Percentiles rank a stretch among this genome's conserved stretches.
Evolutionary conservation across 169 alveolate genomes (phyloP).

Genomic region (Theileria orientalis): DNA sequence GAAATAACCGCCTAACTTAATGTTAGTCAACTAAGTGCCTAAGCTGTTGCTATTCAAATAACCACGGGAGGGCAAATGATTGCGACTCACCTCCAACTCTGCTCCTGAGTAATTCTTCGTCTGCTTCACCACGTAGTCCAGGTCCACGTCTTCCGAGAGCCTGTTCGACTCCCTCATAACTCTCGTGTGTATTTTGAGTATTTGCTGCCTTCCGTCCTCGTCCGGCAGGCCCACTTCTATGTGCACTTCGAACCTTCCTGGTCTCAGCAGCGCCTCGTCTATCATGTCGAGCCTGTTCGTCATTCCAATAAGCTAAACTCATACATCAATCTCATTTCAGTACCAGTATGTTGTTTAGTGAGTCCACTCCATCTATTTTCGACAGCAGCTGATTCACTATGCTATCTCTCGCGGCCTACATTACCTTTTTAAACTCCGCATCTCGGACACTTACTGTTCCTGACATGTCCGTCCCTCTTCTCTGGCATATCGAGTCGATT

Average conservation of each 20-base stretch:
- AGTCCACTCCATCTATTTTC: constrained; percentile 99
- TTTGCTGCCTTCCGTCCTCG: constrained; percentile 94
- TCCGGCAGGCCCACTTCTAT: constrained; percentile 98
- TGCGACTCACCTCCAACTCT: constrained; percentile 88
- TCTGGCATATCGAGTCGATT: constrained; percentile 98
- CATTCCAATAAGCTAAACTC: constrained; percentile 91
- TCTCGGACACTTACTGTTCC: constrained; percentile 73
- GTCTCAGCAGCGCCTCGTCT: constrained; percentile 98
- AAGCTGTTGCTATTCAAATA: not conserved
- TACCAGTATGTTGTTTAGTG: constrained; percentile 93
- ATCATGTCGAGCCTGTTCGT: constrained; percentile 97
- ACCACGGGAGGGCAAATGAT: constrained; percentile 1
- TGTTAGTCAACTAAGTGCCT: too few relatives aligned
- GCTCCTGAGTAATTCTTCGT: constrained; percentile 99
- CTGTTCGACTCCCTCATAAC: constrained; percentile 84
- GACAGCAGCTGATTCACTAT: constrained; percentile 97
- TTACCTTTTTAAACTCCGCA: too few relatives aligned
- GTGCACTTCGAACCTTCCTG: constrained; percentile 99
- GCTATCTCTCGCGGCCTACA: constrained; percentile 92
- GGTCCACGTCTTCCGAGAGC: constrained; percentile 87
- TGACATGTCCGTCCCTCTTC: constrained; percentile 91
- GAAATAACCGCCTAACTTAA: not conserved
- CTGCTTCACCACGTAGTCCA: constrained; percentile 85
- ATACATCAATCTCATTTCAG: not conserved
- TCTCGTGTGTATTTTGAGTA: constrained; percentile 96